These are phyloP conservation scores for Debaryomyces sp. DNA, from an alignment of 1,139 yeast genomes.

Conservation along the genomic window DNA sequence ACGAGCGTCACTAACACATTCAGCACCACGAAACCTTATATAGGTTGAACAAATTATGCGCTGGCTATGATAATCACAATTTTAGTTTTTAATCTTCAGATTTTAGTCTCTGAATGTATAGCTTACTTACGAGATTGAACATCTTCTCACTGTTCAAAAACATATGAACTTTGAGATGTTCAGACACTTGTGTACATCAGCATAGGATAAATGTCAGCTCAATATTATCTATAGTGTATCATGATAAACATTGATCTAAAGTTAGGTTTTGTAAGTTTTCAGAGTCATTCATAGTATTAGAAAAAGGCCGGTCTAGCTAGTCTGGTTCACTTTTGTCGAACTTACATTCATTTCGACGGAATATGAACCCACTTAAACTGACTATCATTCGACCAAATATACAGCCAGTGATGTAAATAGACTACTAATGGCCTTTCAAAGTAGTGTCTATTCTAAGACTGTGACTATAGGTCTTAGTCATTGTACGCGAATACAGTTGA, in stretches of 20 bases:
- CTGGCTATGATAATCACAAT: not conserved
- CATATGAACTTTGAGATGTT: not conserved
- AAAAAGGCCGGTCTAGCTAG: too few species aligned
- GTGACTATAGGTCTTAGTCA: not conserved
- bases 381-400: not conserved
- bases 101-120: not conserved
- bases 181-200: not conserved
- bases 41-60: slow-evolving; percentile 7
- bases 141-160: not conserved
- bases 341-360: not conserved
- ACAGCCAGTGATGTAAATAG: not conserved
- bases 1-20: slow-evolving; percentile 3
- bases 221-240: not conserved
- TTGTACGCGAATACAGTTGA: not conserved
- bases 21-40: slow-evolving; percentile 16
- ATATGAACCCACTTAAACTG: not conserved
- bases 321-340: too few species aligned
- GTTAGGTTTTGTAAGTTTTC: not conserved
- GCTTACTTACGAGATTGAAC: not conserved
- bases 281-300: too few species aligned
- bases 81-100: not conserved
- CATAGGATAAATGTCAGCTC: not conserved
- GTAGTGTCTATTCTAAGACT: not conserved
- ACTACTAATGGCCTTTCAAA: not conserved
- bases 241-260: not conserved